Evolutionary conservation across 2,329 filamentous ascomycete genomes (phyloP), one percentile per base, ranked within the genome.

Genomic region (Aspergillus pseudotamarii): DNA sequence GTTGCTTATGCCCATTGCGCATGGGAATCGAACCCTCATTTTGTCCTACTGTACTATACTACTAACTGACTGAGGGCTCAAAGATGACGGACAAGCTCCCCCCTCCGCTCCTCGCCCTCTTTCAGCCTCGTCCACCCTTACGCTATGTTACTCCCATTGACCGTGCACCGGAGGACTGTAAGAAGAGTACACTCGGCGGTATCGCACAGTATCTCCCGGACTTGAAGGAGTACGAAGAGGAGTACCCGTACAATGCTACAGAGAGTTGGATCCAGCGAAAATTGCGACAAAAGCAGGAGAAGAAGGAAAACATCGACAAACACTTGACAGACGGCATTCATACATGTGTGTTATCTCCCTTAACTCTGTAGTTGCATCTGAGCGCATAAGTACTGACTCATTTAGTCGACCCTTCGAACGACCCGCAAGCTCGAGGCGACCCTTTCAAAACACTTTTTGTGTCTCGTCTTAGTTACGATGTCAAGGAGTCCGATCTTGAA

Each of bases 71-170:
- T 55, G 51, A 65, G 68, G 64, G 63, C 46, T 54, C 59, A 72
- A 83, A 71, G 66, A 99, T 98, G 95, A 98, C 95, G 57, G 94
- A 97, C 85, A 95, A 96, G 81, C 90, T 99, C 23, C 94, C 95
- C 63, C 92, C 91, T 61, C 94, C 96, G 77, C 87, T 98, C 64
- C 86, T 98, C 72, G 91, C 92, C 80, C 92, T 98, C 70, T 99
- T 99, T 83, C 92, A 94, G 81, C 92, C 95, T 76, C 92, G 95
- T 64, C 95, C 95, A 71, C 91, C 94, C 64, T 83, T 98, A 76
- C 91, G 93, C 79, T 98, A 92, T 86, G 88, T 97, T 64, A 90
- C 91, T 64, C 92, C 93, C 8, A 84, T 86, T 71, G 94, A 98
- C 80, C 85, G 91, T 77, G 88, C 94, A 66, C 91, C 94, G 12